These are phyloP conservation scores for Solanum tacnaense DNA, from an alignment of 257 asterid species.

Conservation along the genomic window DNA sequence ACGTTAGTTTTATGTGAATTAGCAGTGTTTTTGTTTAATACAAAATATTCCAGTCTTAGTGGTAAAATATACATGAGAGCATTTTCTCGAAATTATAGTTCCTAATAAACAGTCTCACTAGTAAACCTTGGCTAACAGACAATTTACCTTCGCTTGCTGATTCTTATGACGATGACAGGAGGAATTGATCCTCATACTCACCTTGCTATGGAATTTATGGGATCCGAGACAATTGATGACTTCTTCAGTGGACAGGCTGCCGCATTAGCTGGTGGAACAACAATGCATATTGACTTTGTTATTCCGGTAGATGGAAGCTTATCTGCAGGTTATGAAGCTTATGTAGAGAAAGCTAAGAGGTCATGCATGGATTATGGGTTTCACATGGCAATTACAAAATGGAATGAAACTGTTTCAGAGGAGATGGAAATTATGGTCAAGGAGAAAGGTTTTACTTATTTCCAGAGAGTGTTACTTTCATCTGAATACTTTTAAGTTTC, in stretches of 20 bases:
- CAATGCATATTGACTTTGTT: conserved; percentile 93
- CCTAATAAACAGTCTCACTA: neutral
- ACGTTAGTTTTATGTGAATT: neutral
- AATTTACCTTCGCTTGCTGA: neutral
- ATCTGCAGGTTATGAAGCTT: conserved; percentile 65
- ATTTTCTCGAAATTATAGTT: neutral
- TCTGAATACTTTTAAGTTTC: neutral
- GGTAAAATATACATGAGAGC: neutral
- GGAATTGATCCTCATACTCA: conserved; percentile 99
- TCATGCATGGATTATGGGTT: conserved; percentile 98
- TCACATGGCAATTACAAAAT: conserved; percentile 97
- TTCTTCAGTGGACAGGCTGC: conserved; percentile 95
- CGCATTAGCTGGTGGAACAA: conserved; percentile 98
- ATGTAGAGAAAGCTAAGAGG: conserved; percentile 63
- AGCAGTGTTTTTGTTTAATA: neutral
- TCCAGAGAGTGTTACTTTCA: neutral
- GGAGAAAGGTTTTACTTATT: conserved; percentile 49
- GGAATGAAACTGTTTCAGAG: conserved; percentile 74
- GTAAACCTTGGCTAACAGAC: neutral
- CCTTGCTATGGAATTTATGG: conserved; percentile 96
- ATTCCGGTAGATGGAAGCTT: conserved; percentile 87
- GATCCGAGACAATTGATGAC: conserved; percentile 73
- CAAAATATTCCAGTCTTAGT: neutral
- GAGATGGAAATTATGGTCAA: conserved; percentile 96
- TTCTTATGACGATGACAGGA: conserved; percentile 36